These are phyloP conservation scores for Cercospora brassicicola DNA, from an alignment of 2,329 filamentous ascomycete genomes.

Conservation along the genomic window DNA sequence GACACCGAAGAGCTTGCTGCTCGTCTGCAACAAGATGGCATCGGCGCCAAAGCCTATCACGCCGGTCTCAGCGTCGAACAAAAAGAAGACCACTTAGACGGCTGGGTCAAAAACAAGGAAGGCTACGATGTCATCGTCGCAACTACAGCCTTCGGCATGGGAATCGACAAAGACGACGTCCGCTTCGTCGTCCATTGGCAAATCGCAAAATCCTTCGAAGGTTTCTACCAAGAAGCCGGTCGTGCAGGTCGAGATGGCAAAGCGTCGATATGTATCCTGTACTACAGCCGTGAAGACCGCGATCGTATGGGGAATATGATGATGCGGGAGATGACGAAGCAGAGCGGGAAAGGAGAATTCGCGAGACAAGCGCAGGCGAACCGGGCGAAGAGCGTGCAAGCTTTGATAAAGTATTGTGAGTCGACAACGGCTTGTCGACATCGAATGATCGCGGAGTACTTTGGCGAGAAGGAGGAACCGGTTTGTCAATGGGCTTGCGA, in stretches of 20 bases:
- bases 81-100: constrained; percentile 69
- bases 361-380: constrained; percentile 40
- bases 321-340: constrained; percentile 43
- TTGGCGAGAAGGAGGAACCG: constrained; percentile 58
- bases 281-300: constrained; percentile 85
- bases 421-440: constrained; percentile 72
- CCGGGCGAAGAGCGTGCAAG: constrained; percentile 48
- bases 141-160: constrained; percentile 96
- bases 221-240: constrained; percentile 93
- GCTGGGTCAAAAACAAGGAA: constrained; percentile 70
- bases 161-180: constrained; percentile 92
- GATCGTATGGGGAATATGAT: constrained; percentile 66
- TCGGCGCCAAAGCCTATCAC: constrained; percentile 73
- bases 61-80: constrained; percentile 64
- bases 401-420: constrained; percentile 80
- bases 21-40: constrained; percentile 64
- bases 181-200: constrained; percentile 95
- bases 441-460: constrained; percentile 71
- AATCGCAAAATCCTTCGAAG: constrained; percentile 89
- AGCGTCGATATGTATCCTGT: constrained; percentile 81
- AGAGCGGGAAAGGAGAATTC: constrained; percentile 38
- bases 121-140: constrained; percentile 92
- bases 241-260: constrained; percentile 88
- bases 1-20: constrained; percentile 72
- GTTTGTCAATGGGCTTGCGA: constrained; percentile 52